Base-by-base conservation (phyloP, 352 stramenopile species). In the Aphanomyces stellatus region DNA sequence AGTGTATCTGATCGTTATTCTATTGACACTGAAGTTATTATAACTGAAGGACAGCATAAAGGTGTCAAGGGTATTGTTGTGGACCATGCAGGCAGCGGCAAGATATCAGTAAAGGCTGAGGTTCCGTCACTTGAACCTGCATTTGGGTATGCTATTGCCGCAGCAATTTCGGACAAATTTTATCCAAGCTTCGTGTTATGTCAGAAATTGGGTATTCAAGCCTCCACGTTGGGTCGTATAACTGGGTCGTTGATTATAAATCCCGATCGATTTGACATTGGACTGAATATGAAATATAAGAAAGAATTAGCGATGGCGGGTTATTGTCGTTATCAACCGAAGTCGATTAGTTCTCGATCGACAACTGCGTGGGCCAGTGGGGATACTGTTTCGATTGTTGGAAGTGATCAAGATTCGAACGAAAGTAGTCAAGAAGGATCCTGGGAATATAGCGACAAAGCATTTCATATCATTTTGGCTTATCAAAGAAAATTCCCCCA, bases 361-460 rank as follows among this genome's bases (percentile, higher is more conserved):
- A 69, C 59, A 8, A 86, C 85, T 53, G 86, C 94, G 10, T 98
- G 93, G 94, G 78, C 77, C 11, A 86, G 81, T 41, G 91, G 92
- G 11, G 95, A 98, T 72, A 96, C 90, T 65, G 81, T 98, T 5
- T 82, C 96, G 68, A 92, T 98, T 53, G 81, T 98, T 53, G 91
- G 92, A 61, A 98, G 88, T 63, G 79, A 79, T 34, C 79, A 71
- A 8, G 74, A 63, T 48, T 80, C 69, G 63, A 69, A 70, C 27
- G 57, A 55, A 35, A 65, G 59, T 60, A 81, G 65, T 71, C 80
- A 71, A 40, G 65, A 55, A 77, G 77, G n/a, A 70, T 77, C 74
- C n/a, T 99, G 96, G 96, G 94, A 99, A 78, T 99, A 98, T 76
- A 98, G 95, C 3, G 89, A 97, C 51, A 95, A 92, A 37, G 96